Evolutionary conservation across 345 rosid genomes (phyloP).

Genomic region (Hibiscus trionum): DNA sequence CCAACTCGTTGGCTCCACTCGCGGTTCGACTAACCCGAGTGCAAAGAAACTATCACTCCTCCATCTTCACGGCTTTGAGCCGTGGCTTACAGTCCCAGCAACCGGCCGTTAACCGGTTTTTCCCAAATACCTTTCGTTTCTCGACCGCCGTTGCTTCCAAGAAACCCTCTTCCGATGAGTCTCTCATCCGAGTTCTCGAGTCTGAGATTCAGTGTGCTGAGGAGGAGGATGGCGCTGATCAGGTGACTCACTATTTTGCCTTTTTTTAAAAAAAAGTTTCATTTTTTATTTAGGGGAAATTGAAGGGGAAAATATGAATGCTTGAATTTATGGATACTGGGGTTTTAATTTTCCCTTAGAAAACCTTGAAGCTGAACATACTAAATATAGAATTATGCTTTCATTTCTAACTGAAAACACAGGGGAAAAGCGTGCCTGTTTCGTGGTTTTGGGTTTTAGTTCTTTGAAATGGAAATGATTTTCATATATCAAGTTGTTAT

Average conservation of each 20-base stretch:
- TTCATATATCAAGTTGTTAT: background rate
- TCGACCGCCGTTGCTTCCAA: conserved; percentile 31
- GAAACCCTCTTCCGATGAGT: conserved; percentile 37
- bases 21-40: conserved; percentile 34
- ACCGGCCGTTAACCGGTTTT: conserved; percentile 13
- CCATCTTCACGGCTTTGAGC: conserved; percentile 20
- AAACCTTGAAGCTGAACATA: no score
- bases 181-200: conserved; percentile 55
- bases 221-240: conserved; percentile 48
- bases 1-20: conserved; percentile 29
- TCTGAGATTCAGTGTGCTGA: conserved; percentile 56
- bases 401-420: no score
- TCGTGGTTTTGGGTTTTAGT: background rate
- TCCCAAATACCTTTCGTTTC: conserved; percentile 13
- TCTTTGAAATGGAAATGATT: background rate
- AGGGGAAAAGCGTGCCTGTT: no score
- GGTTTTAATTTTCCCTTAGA: no score
- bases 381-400: no score
- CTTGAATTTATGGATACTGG: no score
- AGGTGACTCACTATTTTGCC: conserved; percentile 24
- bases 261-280: background rate
- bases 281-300: background rate
- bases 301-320: no score
- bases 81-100: conserved; percentile 15
- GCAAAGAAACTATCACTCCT: conserved; percentile 22